phyloP scores from a whole-genome alignment of 2,329 filamentous ascomycete species.

The Pseudogymnoascus sp. region DNA sequence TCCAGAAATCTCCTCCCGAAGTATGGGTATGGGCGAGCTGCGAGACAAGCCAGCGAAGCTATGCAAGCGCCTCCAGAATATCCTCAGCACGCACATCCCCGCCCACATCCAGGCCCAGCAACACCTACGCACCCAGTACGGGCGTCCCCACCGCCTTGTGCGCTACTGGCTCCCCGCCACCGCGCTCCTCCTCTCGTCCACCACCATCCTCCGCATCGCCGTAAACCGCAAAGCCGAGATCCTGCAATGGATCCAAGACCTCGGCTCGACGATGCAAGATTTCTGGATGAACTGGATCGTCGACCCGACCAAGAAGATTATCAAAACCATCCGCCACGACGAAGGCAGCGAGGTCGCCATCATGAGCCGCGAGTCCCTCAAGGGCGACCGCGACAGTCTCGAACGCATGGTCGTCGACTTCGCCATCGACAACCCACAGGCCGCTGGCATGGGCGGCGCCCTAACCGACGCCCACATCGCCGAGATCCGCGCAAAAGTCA shows the following conservation, averaged over 20 bases:
- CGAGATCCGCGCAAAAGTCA: constrained; percentile 68
- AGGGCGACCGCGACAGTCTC: constrained; percentile 80
- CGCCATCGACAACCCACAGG: constrained; percentile 68
- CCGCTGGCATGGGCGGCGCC: constrained; percentile 40
- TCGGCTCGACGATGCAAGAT: constrained; percentile 71
- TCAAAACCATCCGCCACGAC: constrained; percentile 89
- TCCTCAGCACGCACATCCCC: constrained; percentile 62
- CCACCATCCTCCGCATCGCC: constrained; percentile 73
- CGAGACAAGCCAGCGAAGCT: constrained; percentile 49
- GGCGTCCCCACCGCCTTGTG: constrained; percentile 63
- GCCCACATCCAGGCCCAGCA: constrained; percentile 52
- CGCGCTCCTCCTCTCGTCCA: constrained; percentile 67
- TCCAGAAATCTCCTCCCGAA: constrained; percentile 43
- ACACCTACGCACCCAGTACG: constrained; percentile 52
- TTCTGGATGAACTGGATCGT: constrained; percentile 98
- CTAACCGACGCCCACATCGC: constrained; percentile 62
- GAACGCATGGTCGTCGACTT: constrained; percentile 99
- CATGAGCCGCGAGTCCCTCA: constrained; percentile 87
- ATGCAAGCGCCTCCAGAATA: constrained; percentile 55
- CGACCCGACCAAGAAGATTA: constrained; percentile 70
- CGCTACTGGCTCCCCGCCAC: constrained; percentile 83
- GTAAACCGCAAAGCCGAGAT: constrained; percentile 69
- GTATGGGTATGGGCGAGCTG: neutral
- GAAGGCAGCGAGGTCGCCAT: constrained; percentile 89
- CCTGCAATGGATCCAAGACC: constrained; percentile 65